Conservation (phyloP, 495 filamentous ascomycete species). For the Haplographium delicatum region DNA sequence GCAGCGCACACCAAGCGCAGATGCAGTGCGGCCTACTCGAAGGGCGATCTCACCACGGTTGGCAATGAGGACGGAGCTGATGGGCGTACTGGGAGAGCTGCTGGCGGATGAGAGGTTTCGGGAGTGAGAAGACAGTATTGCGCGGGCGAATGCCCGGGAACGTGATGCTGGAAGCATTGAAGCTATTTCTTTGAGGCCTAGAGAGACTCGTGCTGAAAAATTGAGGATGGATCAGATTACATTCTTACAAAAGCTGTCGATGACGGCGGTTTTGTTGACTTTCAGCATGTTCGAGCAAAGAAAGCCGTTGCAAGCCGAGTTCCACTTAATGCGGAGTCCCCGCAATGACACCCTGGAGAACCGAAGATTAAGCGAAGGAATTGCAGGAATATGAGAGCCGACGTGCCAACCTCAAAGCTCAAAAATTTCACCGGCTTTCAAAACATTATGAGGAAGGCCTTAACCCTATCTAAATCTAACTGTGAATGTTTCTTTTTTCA, state of each 20-base stretch:
- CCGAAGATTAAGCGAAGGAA: too few species aligned
- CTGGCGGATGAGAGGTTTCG: slow-evolving; percentile 15
- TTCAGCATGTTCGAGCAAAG: background rate
- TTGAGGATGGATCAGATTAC: too few species aligned
- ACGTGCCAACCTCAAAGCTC: too few species aligned
- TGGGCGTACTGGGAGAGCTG: slow-evolving; percentile 34
- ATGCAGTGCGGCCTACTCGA: slow-evolving; percentile 82
- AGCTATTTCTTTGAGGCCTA: background rate
- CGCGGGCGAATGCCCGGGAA: slow-evolving; percentile 22
- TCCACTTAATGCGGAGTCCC: too few species aligned
- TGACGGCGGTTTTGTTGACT: slow-evolving; percentile 1
- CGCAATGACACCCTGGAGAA: too few species aligned
- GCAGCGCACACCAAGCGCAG: slow-evolving; percentile 82
- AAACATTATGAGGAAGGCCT: too few species aligned
- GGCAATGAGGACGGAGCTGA: slow-evolving; percentile 88
- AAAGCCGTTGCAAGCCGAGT: slow-evolving; percentile 1
- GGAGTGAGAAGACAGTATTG: slow-evolving; percentile 3
- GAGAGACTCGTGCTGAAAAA: too few species aligned
- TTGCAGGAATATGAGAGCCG: too few species aligned
- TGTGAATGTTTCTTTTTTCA: too few species aligned
- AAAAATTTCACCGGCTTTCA: too few species aligned
- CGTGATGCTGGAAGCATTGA: slow-evolving; percentile 19
- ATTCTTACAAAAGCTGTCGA: too few species aligned
- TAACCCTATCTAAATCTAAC: too few species aligned
- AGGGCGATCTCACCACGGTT: slow-evolving; percentile 97